Base-by-base conservation (phyloP, 331 rosid genomes). In the Prunus yedoensis region DNA sequence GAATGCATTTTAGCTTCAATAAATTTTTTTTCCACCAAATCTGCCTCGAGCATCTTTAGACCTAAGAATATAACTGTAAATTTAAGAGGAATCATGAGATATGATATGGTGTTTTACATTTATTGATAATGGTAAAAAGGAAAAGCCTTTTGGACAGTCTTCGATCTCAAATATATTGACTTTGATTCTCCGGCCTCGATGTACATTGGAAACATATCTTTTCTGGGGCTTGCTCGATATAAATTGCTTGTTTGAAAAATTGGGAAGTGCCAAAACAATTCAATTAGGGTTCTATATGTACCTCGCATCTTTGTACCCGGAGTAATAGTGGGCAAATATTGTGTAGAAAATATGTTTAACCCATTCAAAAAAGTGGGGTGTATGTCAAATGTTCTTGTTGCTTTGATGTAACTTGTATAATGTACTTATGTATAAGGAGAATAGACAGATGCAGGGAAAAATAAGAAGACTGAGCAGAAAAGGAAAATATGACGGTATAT, bases 21-120 rank as follows among this genome's bases (percentile, higher is more conserved):
- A 27, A 27, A 2, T 27, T 27, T 10, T 8, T 8, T 64, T 38
- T 65, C 43, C 16, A 30, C 25, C 53, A 21, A 51, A 66, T 23
- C 21, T 53, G 46, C 23, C n/a, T 8, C 10, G 10, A 54, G 73
- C 66, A 52, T 53, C 20, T 30, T 28, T 61, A 27, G 66, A 10
- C 64, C 21, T 3, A 32, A 67, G n/a, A 54, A 51, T 57, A 9
- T 72, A 12, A 15, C 50, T 73, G 64, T 67, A 66, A 46, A 73
- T 43, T 14, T 72, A 38, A 59, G 56, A 13, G 56, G 69, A 30
- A 67, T 16, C 30, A 60, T 51, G 70, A 25, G 56, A 18, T 54
- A 25, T 8, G 62, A 20, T 62, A 28, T 12, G 54, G 11, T 30
- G 71, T 71, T 4, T 47, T 32, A 32, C 16, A 13, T 54, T 75